Percentiles rank a stretch among this genome's conserved stretches.
Conservation (phyloP, 768 basidiomycete genomes). For the Chiua virens region DNA sequence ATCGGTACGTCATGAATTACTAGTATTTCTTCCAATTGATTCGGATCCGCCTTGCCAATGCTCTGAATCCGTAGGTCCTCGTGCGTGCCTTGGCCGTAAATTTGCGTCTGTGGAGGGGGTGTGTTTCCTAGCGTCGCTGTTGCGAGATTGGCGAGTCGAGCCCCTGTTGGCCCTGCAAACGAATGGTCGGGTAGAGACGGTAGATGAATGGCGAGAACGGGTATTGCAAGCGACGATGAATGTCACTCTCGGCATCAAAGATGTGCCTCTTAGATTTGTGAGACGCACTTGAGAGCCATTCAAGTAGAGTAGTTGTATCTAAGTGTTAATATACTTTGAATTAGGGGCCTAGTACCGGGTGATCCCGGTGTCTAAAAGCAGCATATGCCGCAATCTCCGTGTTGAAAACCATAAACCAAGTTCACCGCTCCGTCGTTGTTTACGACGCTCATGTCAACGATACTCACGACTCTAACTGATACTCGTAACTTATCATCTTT, state of each 20-base stretch:
- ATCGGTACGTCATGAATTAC: slow-evolving; percentile 12
- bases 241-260: slow-evolving; percentile 15
- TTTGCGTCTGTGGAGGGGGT: slow-evolving; percentile 56
- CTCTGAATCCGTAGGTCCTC: slow-evolving; percentile 37
- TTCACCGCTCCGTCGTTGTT: background rate
- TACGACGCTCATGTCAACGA: slow-evolving; percentile 18
- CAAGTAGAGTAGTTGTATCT: too few species aligned
- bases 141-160: slow-evolving; percentile 54
- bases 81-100: slow-evolving; percentile 53
- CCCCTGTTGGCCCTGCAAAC: slow-evolving; percentile 35
- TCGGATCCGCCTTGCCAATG: background rate
- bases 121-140: slow-evolving; percentile 49
- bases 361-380: slow-evolving; percentile 7
- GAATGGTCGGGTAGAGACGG: slow-evolving; percentile 13
- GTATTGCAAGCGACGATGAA: slow-evolving; percentile 19
- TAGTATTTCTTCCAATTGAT: background rate
- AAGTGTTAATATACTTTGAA: too few species aligned
- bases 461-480: slow-evolving; percentile 8
- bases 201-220: slow-evolving; percentile 24
- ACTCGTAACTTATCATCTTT: slow-evolving; percentile 12
- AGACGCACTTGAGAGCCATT: slow-evolving; percentile 8
- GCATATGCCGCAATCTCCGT: background rate
- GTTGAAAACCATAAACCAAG: background rate
- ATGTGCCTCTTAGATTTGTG: slow-evolving; percentile 23
- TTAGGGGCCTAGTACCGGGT: too few species aligned